Percentiles rank a stretch among this genome's conserved stretches.
Conservation (phyloP, 176 grass and related monocot species). For the Rhynchospora pubera region DNA sequence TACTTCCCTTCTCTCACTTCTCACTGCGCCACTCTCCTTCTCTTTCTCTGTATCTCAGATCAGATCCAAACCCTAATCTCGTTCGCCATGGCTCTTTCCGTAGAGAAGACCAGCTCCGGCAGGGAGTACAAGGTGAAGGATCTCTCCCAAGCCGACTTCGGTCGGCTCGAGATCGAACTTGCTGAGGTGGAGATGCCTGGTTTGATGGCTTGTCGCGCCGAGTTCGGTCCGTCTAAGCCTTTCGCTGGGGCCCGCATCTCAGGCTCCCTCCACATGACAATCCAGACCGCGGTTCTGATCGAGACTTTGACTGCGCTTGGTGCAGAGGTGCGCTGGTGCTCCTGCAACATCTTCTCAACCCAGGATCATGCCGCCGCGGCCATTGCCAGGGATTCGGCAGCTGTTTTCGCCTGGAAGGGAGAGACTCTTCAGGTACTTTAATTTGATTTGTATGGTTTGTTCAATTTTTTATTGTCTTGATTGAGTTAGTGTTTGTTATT, state of each 20-base stretch:
- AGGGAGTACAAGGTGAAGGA: slow-evolving; percentile 98
- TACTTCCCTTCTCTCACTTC: background rate
- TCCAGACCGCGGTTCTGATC: slow-evolving; percentile 97
- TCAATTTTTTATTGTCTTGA: background rate
- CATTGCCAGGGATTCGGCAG: slow-evolving; percentile 80
- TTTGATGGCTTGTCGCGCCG: slow-evolving; percentile 74
- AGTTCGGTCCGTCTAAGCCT: slow-evolving; percentile 76
- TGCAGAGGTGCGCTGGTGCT: slow-evolving; percentile 93
- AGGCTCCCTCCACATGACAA: slow-evolving; percentile 95
- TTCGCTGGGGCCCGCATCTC: slow-evolving; percentile 79
- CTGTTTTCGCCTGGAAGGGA: slow-evolving; percentile 94
- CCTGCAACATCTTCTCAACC: slow-evolving; percentile 98
- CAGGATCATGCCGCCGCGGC: slow-evolving; percentile 96
- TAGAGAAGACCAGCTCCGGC: slow-evolving; percentile 80
- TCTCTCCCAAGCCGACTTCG: slow-evolving; percentile 82
- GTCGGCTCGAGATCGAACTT: slow-evolving; percentile 82
- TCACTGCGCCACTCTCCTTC: background rate
- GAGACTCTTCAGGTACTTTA: slow-evolving; percentile 47
- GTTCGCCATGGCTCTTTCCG: slow-evolving; percentile 53
- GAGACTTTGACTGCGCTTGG: slow-evolving; percentile 91
- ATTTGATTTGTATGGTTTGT: background rate
- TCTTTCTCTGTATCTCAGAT: slow-evolving; percentile 7
- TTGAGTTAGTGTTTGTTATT: background rate
- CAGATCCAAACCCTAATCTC: background rate
- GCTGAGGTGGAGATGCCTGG: slow-evolving; percentile 98